Evolutionary conservation across 495 filamentous ascomycete genomes (phyloP).

Genomic region (Neurospora sp.): DNA sequence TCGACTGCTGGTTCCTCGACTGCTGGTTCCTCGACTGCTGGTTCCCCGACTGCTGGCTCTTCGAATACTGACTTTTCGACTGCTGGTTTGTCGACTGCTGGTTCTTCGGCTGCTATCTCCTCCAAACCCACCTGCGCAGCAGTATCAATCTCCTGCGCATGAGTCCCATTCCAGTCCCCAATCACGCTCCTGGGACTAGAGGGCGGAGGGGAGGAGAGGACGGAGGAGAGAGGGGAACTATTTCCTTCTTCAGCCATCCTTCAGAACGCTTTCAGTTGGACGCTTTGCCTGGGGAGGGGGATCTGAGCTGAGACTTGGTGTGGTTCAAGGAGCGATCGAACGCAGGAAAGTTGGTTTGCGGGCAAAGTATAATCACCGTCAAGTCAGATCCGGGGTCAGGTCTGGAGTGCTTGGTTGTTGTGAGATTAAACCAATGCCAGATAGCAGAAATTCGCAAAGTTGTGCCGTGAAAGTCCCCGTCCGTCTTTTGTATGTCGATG

Average conservation of each 20-base stretch:
- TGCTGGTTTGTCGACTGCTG: neutral
- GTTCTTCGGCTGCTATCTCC: neutral
- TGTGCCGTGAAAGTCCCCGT: neutral
- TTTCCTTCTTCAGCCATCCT: neutral
- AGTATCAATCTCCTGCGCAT: neutral
- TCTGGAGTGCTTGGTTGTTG: neutral
- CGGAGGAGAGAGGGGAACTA: neutral
- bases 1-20: neutral
- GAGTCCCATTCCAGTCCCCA: neutral
- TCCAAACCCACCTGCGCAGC: neutral
- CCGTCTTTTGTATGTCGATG: neutral
- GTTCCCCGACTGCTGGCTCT: neutral
- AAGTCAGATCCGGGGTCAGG: neutral
- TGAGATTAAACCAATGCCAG: neutral
- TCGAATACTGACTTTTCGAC: neutral
- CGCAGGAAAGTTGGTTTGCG: neutral
- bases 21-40: neutral
- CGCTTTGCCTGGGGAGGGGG: neutral
- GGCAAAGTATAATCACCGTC: neutral
- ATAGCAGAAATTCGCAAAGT: neutral
- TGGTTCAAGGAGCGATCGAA: neutral
- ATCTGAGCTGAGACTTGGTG: neutral
- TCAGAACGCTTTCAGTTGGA: neutral
- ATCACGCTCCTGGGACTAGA: neutral
- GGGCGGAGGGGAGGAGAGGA: neutral